Conservation (phyloP, 2,329 filamentous ascomycete genomes). For the Beauveria australis region DNA sequence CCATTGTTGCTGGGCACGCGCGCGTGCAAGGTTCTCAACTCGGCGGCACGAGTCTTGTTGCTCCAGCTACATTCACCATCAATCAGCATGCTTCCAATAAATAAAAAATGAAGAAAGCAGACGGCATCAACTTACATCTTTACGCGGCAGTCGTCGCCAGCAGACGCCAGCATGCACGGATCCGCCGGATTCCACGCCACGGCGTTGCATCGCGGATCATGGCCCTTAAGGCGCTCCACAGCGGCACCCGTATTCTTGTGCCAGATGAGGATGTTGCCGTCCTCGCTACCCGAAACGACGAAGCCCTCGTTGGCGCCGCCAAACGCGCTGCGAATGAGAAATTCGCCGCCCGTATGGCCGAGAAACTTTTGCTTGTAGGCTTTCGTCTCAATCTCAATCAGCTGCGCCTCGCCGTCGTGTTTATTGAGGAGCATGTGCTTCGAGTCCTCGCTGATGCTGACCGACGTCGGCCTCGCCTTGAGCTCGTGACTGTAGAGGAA, state of each 20-base stretch:
- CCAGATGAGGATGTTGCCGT: constrained; percentile 75
- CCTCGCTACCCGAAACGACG: constrained; percentile 83
- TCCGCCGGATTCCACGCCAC: constrained; percentile 84
- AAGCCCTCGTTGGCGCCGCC: constrained; percentile 90
- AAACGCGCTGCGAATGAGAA: constrained; percentile 73
- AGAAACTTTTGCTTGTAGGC: constrained; percentile 66
- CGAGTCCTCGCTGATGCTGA: constrained; percentile 78
- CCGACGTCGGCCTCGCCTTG: constrained; percentile 63
- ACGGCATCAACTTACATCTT: constrained; percentile 60
- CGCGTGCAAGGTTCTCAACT: constrained; percentile 15
- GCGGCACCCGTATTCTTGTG: constrained; percentile 72
- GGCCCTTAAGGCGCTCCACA: constrained; percentile 69
- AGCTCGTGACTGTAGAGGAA: constrained; percentile 64
- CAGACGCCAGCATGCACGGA: constrained; percentile 79
- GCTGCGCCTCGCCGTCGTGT: constrained; percentile 64
- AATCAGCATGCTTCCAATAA: background rate
- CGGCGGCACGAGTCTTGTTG: constrained; percentile 16
- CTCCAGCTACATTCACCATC: constrained; percentile 16
- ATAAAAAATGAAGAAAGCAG: background rate
- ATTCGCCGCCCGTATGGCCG: constrained; percentile 68
- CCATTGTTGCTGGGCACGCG: constrained; percentile 12
- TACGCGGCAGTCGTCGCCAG: constrained; percentile 78
- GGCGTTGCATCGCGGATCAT: constrained; percentile 71
- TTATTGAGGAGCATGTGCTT: constrained; percentile 74
- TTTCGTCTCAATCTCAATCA: constrained; percentile 68